These are phyloP conservation scores for Botrytis tulipae DNA, from an alignment of 2,329 filamentous ascomycete genomes.

Conservation along the genomic window DNA sequence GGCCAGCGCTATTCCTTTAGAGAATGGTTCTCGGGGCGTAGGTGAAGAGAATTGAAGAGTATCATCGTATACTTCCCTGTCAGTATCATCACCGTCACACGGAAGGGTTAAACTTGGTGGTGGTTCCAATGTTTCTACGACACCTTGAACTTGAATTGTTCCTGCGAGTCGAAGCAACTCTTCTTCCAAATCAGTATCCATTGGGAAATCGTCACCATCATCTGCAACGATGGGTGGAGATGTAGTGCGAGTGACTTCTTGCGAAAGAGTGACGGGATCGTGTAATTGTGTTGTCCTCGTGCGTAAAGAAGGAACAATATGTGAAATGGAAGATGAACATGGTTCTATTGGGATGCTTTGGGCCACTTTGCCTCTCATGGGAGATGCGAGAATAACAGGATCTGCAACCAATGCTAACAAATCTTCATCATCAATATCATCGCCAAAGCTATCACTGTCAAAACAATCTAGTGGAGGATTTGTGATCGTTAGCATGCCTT, in stretches of 20 bases:
- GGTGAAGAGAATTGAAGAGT: conserved; percentile 35
- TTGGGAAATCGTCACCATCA: conserved; percentile 32
- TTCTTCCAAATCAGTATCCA: conserved; percentile 32
- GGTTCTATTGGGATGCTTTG: not conserved
- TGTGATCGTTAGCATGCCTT: not conserved
- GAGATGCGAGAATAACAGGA: conserved; percentile 9
- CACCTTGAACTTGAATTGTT: not conserved
- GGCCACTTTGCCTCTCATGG: not conserved
- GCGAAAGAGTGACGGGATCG: not conserved
- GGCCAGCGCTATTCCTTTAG: not conserved
- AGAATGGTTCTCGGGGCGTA: conserved; percentile 12
- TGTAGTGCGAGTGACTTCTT: not conserved
- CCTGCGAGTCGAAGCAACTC: conserved; percentile 32
- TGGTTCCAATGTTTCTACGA: conserved; percentile 28
- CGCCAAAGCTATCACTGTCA: conserved; percentile 29
- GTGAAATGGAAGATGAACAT: not conserved
- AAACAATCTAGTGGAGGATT: not conserved
- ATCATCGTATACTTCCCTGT: conserved; percentile 33
- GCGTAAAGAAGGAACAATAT: not conserved
- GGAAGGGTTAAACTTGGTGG: conserved; percentile 27
- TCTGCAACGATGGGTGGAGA: not conserved
- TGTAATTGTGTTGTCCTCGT: not conserved
- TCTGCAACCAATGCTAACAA: conserved; percentile 27
- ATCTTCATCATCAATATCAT: conserved; percentile 34
- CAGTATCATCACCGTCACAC: conserved; percentile 21